Evolutionary conservation across 73 alveolate species (phyloP), one percentile per base, ranked within the genome.

Genomic region (Paraurostyla sp.): DNA sequence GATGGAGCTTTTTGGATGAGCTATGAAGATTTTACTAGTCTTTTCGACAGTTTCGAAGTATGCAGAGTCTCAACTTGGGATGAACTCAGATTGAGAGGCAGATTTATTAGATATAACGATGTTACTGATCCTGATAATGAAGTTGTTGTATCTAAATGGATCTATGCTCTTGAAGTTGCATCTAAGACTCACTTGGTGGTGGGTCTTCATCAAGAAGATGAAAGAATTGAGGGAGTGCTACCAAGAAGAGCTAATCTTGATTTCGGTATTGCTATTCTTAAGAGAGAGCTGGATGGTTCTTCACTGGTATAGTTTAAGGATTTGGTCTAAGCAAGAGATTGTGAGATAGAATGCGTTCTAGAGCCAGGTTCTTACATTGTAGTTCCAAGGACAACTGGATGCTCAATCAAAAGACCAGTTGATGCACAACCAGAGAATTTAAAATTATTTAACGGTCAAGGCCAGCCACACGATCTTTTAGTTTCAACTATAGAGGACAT

Each of bases 381-480:
- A 36, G 93, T 98, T 13, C 99, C 99, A 3, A 93, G 98, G 42
- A 97, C 99, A 23, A 93, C 97, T 63, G 99, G 99, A 25, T 94
- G 98, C 54, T 62, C 83, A 32, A 89, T 97, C 63, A 95, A 96
- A 81, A 90, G 96, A 69, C 71, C 92, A 51, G n/a, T 30, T 27
- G 83, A 75, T 73, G 71, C 86, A 27, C 22, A 22, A 3, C 71
- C 88, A 23, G 78, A 38, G 9, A 51, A 30, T n/a, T 41, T 45
- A 7, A 65, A 82, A 20, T 49, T 49, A 27, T 49, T 71, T 11
- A 60, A 85, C 30, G 93, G 69, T 0, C 41, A 43, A 0, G 75
- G 54, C 0, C 30, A 56, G 18, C 82, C 87, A 11, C 46, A 38
- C 29, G 88, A 78, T 0, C 30, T 73, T n/a, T 73, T 73, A 11